Base-by-base conservation (phyloP, 2,329 filamentous ascomycete species). In the Malbranchea cinnamomea region DNA sequence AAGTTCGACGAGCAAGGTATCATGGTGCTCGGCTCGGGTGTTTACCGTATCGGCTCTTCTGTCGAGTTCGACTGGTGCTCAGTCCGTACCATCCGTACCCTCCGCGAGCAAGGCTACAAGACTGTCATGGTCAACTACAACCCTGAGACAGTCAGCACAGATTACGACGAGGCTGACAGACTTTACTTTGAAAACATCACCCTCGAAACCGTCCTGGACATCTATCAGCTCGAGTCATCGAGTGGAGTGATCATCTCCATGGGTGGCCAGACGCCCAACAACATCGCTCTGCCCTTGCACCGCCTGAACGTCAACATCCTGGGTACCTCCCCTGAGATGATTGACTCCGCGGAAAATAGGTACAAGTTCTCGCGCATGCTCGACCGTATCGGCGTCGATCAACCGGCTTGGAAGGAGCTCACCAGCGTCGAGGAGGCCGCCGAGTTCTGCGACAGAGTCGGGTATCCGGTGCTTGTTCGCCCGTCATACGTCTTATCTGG, bases 51-150 rank as follows among this genome's bases (percentile, higher is more conserved):
- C 41, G 89, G 89, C 41, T 94, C 85, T 0, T 94, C 87, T 0
- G 89, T 98, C 35, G 89, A 98, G 52, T 98, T 98, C 54, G 89
- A 98, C 57, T 98, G 89, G 89, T 95, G 89, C 55, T 93, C 89
- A 4, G 89, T 98, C 16, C 70, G 87, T 36, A 83, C 89, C 4
- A 91, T 95, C 38, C 76, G 87, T 39, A 95, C 89, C 2, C 68
- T 98, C 5, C 74, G 89, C 29, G 72, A 81, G 41, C 71, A 76
- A 36, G 80, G 80, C 2, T 74, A 78, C 63, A 95, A 95, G 67
- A 95, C 89, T 0, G 75, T 95, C 47, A 95, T 95, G 87, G 75
- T 92, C 28, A 92, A 92, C 46, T 82, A 78, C 49, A 93, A 94
- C 48, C 85, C 85, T 0, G 85, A 94, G 51, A 93, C 84, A 0